phyloP scores from a whole-genome alignment of 2,329 filamentous ascomycete genomes.

The Cytospora schulzeri region DNA sequence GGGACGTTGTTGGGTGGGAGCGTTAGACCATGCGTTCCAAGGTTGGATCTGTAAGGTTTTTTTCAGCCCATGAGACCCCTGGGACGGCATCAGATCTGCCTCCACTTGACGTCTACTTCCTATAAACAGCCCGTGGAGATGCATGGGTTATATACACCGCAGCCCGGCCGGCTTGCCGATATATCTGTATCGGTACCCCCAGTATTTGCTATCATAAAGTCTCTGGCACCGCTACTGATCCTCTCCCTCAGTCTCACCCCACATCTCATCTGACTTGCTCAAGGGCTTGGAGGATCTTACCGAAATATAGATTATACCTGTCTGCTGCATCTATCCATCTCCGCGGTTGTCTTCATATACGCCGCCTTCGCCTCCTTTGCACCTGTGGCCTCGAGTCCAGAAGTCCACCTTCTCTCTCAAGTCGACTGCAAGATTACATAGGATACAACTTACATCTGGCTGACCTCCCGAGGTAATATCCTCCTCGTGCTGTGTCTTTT shows the following conservation, averaged over 20 bases:
- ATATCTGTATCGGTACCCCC: conserved; percentile 19
- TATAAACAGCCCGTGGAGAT: conserved; percentile 9
- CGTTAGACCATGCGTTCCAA: not conserved
- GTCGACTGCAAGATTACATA: not conserved
- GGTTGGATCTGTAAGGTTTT: not conserved
- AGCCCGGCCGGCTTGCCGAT: conserved; percentile 14
- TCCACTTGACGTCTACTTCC: conserved; percentile 8
- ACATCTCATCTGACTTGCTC: not conserved
- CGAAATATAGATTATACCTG: conserved; percentile 3
- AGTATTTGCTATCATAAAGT: conserved; percentile 12
- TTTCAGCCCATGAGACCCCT: not conserved
- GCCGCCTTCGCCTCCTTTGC: conserved; percentile 16
- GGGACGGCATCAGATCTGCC: not conserved
- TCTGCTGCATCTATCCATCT: not conserved
- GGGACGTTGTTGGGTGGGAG: conserved; percentile 1
- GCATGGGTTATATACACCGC: conserved; percentile 7
- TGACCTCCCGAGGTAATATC: not conserved
- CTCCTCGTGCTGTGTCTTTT: not conserved
- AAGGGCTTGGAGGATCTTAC: not conserved
- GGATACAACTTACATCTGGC: not conserved
- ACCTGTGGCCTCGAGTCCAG: not conserved
- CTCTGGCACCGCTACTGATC: conserved; percentile 6
- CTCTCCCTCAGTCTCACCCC: conserved; percentile 10
- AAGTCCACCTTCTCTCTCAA: not conserved
- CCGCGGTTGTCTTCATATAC: conserved; percentile 10